Evolutionary conservation across 495 filamentous ascomycete species (phyloP), one percentile per base, ranked within the genome.

Genomic region (Pseudoneurospora amorphoporcata): DNA sequence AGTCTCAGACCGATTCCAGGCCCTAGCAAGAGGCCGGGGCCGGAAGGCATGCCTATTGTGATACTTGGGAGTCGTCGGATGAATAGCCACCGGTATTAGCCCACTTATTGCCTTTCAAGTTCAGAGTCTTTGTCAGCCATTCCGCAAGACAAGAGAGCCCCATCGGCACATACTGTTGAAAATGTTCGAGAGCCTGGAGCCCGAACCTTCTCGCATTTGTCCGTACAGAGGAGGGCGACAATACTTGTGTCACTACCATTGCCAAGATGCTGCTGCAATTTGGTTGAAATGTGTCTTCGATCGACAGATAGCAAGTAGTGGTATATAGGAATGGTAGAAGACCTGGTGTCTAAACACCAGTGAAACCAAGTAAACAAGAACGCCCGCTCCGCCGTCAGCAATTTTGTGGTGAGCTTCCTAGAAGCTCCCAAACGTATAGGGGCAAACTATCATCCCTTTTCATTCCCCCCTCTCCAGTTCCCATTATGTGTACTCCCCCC

Each of bases 401-500:
- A 41, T 23, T 47, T 32, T 17, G 4, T 17, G 10, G 39, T 5
- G n/a, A 58, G n/a, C 19, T 58, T 32, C 38, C 45, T 35, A 5
- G 4, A 35, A 39, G 8, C 4, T 45, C 9, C n/a, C n/a, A 14
- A 1, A 4, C 16, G 14, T 32, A 16, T 17, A 35, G 6, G 14
- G 8, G 23, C 12, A 8, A 17, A 17, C 12, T 17, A 61, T 5
- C 72, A 17, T n/a, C 19, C 45, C 70, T 69, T n/a, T 23, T 12
- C 47, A 16, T n/a, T 41, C 58, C 53, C 19, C 40, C 3, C 8
- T 72, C 23, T 70, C 72, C 32, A 41, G 68, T 32, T 68, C 72
- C 69, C 29, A 39, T 39, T 41, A 73, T 73, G 53, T 37, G 35
- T 37, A 23, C 38, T 75, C 61, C 71, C 71, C 38, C 71, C 71